Percentiles rank a stretch among this genome's conserved stretches.
These are phyloP conservation scores for Kwoniella newhampshirensis DNA, from an alignment of 768 basidiomycete species.

Conservation along the genomic window DNA sequence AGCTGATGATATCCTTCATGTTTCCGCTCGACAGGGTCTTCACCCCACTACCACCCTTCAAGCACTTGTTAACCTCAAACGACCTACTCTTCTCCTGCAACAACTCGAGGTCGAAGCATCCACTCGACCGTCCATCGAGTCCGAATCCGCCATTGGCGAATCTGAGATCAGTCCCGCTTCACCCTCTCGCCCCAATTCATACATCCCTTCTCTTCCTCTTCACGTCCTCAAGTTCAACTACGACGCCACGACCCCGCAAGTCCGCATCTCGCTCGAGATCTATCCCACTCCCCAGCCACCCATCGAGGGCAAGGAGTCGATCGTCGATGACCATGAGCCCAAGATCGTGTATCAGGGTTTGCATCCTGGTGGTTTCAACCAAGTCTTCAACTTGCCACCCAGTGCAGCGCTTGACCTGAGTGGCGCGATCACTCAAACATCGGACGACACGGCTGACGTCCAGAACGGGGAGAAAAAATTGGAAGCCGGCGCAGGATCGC, in stretches of 20 bases:
- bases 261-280: conserved; percentile 74
- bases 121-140: too few relatives aligned
- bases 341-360: conserved; percentile 63
- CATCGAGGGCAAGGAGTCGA: conserved; percentile 53
- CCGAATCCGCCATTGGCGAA: conserved; percentile 16
- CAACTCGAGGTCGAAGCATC: conserved; percentile 21
- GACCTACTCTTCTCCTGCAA: conserved; percentile 73
- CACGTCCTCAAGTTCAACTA: conserved; percentile 88
- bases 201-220: conserved; percentile 61
- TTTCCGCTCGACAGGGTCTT: conserved; percentile 59
- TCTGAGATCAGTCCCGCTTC: conserved; percentile 59
- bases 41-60: conserved; percentile 91
- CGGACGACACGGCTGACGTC: conserved; percentile 4
- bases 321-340: conserved; percentile 59
- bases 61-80: conserved; percentile 89
- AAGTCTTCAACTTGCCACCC: conserved; percentile 69
- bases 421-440: conserved; percentile 30
- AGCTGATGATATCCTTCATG: conserved; percentile 1
- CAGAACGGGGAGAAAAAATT: not conserved
- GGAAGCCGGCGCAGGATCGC: conserved; percentile 1
- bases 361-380: conserved; percentile 80
- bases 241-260: conserved; percentile 84
- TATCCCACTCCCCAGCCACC: conserved; percentile 60
- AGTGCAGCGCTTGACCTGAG: conserved; percentile 78
- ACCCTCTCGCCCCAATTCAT: conserved; percentile 44